A percentile compares a stretch with the other conserved stretches of the same genome.
phyloP scores from a whole-genome alignment of 2,329 filamentous ascomycete genomes.

The Ophioceras dolichostomum region DNA sequence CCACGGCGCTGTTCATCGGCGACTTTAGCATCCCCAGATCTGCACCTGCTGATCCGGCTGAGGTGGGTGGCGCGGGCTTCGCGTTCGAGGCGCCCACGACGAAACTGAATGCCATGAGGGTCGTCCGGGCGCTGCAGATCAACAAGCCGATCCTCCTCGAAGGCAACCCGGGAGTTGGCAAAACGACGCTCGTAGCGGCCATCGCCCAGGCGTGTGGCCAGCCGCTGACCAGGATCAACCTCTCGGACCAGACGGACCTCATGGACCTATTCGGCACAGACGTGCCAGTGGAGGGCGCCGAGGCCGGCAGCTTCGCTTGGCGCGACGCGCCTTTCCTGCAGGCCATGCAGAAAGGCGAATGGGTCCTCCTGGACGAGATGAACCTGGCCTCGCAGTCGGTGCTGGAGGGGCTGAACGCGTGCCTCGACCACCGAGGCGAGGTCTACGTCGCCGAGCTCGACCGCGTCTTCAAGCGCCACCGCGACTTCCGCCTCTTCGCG shows the following conservation, averaged over 20 bases:
- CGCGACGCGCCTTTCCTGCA: conserved; percentile 88
- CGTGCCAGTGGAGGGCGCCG: conserved; percentile 85
- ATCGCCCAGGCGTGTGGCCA: conserved; percentile 69
- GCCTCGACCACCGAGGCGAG: conserved; percentile 89
- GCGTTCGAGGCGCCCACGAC: conserved; percentile 87
- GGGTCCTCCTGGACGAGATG: conserved; percentile 98
- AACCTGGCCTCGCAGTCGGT: conserved; percentile 96
- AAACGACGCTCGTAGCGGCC: conserved; percentile 84
- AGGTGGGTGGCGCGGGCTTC: conserved; percentile 36
- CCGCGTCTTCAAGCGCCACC: conserved; percentile 82
- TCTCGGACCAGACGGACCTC: conserved; percentile 94
- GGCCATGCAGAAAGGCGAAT: conserved; percentile 93
- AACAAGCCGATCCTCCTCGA: conserved; percentile 88
- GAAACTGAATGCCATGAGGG: conserved; percentile 76
- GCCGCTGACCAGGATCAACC: conserved; percentile 82
- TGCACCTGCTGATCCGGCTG: too few relatives aligned
- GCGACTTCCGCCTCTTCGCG: conserved; percentile 86
- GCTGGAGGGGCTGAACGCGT: conserved; percentile 90
- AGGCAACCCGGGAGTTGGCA: conserved; percentile 95
- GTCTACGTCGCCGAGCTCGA: conserved; percentile 93
- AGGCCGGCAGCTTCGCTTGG: conserved; percentile 87
- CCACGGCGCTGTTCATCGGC: conserved; percentile 52
- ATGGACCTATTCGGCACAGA: conserved; percentile 97
- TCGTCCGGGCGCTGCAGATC: conserved; percentile 79
- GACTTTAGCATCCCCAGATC: conserved; percentile 46